phyloP scores from a whole-genome alignment of 108 stramenopile genomes.

The Parietichytrium sp. region DNA sequence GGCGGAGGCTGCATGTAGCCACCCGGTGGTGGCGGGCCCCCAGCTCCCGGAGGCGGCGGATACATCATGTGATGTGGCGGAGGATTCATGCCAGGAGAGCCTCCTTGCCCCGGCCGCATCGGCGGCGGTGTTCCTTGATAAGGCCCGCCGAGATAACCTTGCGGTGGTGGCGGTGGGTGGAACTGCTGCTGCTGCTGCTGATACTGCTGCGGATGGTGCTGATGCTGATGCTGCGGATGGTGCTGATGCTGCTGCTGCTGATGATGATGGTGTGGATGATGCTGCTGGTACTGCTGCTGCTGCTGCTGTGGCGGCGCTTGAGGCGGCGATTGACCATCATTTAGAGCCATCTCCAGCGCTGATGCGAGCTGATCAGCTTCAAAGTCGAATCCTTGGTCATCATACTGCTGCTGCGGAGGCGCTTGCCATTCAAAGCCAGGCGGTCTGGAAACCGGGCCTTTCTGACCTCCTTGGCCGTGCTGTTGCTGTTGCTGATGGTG shows the following conservation, averaged over 20 bases:
- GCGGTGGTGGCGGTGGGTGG: neutral
- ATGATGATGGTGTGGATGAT: too few species aligned
- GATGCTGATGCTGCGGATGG: neutral
- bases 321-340: neutral
- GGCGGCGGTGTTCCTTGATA: neutral
- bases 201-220: neutral
- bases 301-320: neutral
- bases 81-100: neutral
- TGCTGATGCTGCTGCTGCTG: too few species aligned
- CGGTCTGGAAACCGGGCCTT: neutral
- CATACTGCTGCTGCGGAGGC: neutral
- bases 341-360: slow-evolving; percentile 6
- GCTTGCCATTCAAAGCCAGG: too few species aligned
- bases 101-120: neutral
- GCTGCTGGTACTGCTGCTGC: neutral
- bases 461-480: neutral
- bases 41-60: neutral
- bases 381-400: neutral
- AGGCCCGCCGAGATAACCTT: neutral
- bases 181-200: neutral
- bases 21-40: neutral
- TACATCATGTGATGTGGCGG: neutral
- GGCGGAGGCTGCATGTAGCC: slow-evolving; percentile 18
- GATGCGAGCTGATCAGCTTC: slow-evolving; percentile 36
- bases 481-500: slow-evolving; percentile 27